These are phyloP conservation scores for Amborella trichopoda DNA, from an alignment of 164 flowering plant genomes.

Conservation along the genomic window DNA sequence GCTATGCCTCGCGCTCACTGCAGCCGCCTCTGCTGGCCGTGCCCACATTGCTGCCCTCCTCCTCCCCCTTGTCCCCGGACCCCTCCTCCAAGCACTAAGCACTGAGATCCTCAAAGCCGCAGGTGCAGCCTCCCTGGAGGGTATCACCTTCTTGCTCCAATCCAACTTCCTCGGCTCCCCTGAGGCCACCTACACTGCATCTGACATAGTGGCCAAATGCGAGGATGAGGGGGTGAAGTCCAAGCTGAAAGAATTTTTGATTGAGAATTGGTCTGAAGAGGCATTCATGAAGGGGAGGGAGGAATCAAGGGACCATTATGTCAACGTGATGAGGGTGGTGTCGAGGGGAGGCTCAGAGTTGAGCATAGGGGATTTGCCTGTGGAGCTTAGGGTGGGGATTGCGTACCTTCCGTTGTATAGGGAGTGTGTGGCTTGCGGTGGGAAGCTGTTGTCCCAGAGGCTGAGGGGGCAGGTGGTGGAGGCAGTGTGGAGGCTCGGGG, in stretches of 20 bases:
- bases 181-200: slow-evolving; percentile 77
- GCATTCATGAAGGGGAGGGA: slow-evolving; percentile 56
- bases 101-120: slow-evolving; percentile 93
- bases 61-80: slow-evolving; percentile 86
- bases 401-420: slow-evolving; percentile 76
- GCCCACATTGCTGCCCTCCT: slow-evolving; percentile 69
- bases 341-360: slow-evolving; percentile 56
- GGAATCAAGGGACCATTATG: slow-evolving; percentile 49
- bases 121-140: slow-evolving; percentile 81
- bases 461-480: slow-evolving; percentile 79
- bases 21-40: slow-evolving; percentile 86
- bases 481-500: slow-evolving; percentile 59
- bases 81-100: slow-evolving; percentile 84
- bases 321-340: slow-evolving; percentile 46
- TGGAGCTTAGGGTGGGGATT: slow-evolving; percentile 28
- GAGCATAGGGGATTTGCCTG: slow-evolving; percentile 56
- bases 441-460: slow-evolving; percentile 55
- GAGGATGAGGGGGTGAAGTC: slow-evolving; percentile 76
- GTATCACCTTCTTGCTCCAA: slow-evolving; percentile 71
- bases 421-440: slow-evolving; percentile 50
- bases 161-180: slow-evolving; percentile 79
- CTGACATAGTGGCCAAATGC: slow-evolving; percentile 69
- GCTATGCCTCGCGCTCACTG: slow-evolving; percentile 91
- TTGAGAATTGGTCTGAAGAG: slow-evolving; percentile 76
- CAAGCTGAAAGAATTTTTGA: slow-evolving; percentile 53